These are phyloP conservation scores for Rhizomucor miehei DNA, from an alignment of 371 early-diverging fungal genomes.

Conservation along the genomic window DNA sequence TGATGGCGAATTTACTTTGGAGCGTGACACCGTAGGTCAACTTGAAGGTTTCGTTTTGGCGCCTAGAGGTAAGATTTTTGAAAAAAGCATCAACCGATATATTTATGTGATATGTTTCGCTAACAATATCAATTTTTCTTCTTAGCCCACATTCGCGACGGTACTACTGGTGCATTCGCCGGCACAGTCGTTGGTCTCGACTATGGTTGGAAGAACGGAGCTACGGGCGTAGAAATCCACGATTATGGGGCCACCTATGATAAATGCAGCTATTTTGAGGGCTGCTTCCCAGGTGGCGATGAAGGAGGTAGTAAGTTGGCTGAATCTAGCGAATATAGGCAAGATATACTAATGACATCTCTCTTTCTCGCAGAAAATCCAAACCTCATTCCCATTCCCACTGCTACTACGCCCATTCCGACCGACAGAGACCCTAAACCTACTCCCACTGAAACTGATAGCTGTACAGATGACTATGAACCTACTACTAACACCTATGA, in stretches of 20 bases:
- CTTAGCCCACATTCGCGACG: conserved; percentile 16
- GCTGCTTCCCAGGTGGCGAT: conserved; percentile 16
- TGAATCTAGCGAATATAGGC: no score
- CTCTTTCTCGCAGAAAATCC: no score
- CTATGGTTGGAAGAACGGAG: conserved; percentile 10
- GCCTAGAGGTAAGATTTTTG: conserved; percentile 16
- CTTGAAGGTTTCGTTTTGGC: conserved; percentile 21
- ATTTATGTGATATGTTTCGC: neutral
- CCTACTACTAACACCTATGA: no score
- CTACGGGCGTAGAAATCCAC: conserved; percentile 14
- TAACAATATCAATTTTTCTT: no score
- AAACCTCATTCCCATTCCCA: no score
- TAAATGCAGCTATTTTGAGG: conserved; percentile 5
- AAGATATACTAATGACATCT: no score
- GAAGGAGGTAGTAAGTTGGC: no score
- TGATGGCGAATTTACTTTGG: conserved; percentile 8
- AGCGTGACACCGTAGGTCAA: conserved; percentile 14
- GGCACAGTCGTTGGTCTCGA: conserved; percentile 15
- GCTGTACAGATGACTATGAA: no score
- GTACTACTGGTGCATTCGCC: conserved; percentile 20
- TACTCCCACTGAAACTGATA: no score
- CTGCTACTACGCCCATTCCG: no score
- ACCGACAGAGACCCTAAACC: no score
- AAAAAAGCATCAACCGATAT: neutral
- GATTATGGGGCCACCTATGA: conserved; percentile 12